phyloP scores from a whole-genome alignment of 106 monocot genomes.

The Dendrobium nobile region DNA sequence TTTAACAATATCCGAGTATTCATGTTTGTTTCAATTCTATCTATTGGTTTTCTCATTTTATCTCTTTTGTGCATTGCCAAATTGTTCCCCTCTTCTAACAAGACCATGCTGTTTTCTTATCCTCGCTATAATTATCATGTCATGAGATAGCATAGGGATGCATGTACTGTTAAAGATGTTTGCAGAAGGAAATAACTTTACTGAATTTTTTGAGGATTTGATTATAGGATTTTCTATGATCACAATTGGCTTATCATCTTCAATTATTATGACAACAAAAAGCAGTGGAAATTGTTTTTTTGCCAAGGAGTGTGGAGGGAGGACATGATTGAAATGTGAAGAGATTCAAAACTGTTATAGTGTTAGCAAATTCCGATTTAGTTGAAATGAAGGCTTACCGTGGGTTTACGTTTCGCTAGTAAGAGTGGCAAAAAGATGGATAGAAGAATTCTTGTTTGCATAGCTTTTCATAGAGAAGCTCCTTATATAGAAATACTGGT shows the following conservation, averaged over 20 bases:
- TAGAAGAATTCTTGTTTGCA: background rate
- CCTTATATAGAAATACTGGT: background rate
- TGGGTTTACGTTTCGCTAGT: background rate
- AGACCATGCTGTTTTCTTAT: too few species aligned
- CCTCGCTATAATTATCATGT: too few species aligned
- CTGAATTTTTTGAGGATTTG: background rate
- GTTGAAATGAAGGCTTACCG: background rate
- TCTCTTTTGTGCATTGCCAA: too few species aligned
- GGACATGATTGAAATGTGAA: background rate
- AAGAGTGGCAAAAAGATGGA: background rate
- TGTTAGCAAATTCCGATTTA: background rate
- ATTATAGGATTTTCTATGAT: background rate
- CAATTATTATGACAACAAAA: background rate
- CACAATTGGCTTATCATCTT: background rate
- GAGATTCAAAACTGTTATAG: background rate
- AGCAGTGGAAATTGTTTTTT: background rate
- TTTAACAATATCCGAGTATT: too few species aligned
- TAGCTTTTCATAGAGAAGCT: background rate
- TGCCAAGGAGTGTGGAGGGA: background rate
- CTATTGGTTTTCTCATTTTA: too few species aligned
- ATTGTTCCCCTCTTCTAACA: too few species aligned
- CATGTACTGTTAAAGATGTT: too few species aligned
- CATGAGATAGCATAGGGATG: too few species aligned
- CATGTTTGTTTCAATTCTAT: too few species aligned
- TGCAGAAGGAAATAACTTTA: background rate